A percentile compares a stretch with the other conserved stretches of the same genome.
phyloP scores from a whole-genome alignment of 139 green algal genomes.

The Micractinium conductrix region DNA sequence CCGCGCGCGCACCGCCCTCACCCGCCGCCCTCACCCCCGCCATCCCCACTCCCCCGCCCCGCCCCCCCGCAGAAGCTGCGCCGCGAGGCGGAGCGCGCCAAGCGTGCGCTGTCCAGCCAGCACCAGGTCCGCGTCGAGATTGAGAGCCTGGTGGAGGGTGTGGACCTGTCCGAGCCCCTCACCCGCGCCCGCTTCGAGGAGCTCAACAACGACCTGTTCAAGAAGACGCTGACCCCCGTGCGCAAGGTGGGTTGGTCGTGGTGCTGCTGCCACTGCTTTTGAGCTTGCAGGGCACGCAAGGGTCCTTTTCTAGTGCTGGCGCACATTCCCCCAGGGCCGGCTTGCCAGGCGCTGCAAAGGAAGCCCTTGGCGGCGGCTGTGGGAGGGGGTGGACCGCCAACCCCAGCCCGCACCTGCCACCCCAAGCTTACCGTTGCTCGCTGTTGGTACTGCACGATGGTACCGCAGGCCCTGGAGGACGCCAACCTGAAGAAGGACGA shows the following conservation, averaged over 20 bases:
- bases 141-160: constrained; percentile 93
- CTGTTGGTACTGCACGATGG: too few relatives aligned
- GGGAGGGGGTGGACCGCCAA: too few relatives aligned
- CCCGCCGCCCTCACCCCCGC: neutral
- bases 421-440: too few relatives aligned
- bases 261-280: too few relatives aligned
- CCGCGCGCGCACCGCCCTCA: too few relatives aligned
- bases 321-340: too few relatives aligned
- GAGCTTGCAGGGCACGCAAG: too few relatives aligned
- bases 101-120: constrained; percentile 95
- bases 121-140: constrained; percentile 97
- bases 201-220: constrained; percentile 99
- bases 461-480: constrained; percentile 95
- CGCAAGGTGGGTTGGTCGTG: constrained; percentile 68
- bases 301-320: too few relatives aligned
- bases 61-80: constrained; percentile 86
- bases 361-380: too few relatives aligned
- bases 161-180: constrained; percentile 97
- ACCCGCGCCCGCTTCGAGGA: constrained; percentile 99
- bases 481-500: constrained; percentile 90
- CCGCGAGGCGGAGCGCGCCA: constrained; percentile 96
- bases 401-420: too few relatives aligned
- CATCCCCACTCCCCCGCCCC: neutral
- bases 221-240: constrained; percentile 97
- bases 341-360: too few relatives aligned